A percentile compares a stretch with the other conserved stretches of the same genome.
Conservation (phyloP, 1,284 basidiomycete species). For the Tilletia walkeri region DNA sequence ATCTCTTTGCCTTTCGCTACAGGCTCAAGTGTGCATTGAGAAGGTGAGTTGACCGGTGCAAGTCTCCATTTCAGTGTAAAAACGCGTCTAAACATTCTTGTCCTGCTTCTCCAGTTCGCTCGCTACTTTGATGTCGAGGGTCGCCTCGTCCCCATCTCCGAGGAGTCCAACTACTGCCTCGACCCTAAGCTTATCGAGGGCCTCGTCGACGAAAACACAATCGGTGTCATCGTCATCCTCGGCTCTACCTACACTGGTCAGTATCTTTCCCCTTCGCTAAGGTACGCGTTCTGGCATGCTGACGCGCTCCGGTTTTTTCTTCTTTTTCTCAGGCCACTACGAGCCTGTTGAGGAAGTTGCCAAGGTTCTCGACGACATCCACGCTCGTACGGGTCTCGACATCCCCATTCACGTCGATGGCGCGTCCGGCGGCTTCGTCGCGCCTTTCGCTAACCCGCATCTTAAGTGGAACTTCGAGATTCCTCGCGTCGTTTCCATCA, state of each 20-base stretch:
- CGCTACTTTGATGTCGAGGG: conserved; percentile 83
- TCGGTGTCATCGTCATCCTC: conserved; percentile 44
- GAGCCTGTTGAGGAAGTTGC: conserved; percentile 87
- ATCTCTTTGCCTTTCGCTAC: too few species aligned
- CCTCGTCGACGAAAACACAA: conserved; percentile 81
- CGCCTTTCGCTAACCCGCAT: conserved; percentile 75
- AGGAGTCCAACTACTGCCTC: conserved; percentile 65
- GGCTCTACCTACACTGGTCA: conserved; percentile 21
- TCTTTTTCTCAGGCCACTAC: conserved; percentile 72
- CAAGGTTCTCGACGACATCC: conserved; percentile 78
- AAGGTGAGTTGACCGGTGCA: conserved; percentile 23
- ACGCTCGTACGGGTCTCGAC: conserved; percentile 69
- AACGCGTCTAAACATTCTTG: too few species aligned
- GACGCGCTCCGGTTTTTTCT: conserved; percentile 52
- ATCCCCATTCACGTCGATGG: conserved; percentile 65
- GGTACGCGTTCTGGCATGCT: background rate
- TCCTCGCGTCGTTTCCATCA: conserved; percentile 78
- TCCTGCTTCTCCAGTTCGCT: conserved; percentile 60
- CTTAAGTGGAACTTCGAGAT: conserved; percentile 69
- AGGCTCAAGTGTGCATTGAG: conserved; percentile 61
- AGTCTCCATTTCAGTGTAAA: too few species aligned
- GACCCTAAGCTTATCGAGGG: conserved; percentile 81
- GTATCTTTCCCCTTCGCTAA: too few species aligned
- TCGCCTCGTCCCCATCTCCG: conserved; percentile 45
- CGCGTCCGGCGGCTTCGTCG: conserved; percentile 59